A percentile compares a stretch with the other conserved stretches of the same genome.
Evolutionary conservation across 345 rosid genomes (phyloP).

Genomic region (Salix dunnii): DNA sequence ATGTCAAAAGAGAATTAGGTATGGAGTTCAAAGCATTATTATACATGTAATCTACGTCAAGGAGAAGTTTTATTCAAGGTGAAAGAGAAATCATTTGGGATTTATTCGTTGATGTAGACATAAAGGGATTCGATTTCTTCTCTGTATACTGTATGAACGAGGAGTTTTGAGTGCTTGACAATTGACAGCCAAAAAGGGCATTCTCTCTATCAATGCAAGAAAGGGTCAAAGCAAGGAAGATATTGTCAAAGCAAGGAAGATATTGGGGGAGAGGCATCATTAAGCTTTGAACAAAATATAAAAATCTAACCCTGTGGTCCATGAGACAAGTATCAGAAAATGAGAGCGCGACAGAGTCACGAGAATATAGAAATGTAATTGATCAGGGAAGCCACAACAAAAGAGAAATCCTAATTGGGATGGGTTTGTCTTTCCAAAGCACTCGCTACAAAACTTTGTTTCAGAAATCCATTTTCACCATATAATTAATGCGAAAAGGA

Average conservation of each 20-base stretch:
- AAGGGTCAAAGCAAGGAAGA: slow-evolving; percentile 22
- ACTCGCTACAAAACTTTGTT: background rate
- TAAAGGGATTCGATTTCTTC: slow-evolving; percentile 19
- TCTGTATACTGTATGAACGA: slow-evolving; percentile 9
- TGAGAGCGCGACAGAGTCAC: slow-evolving; percentile 22
- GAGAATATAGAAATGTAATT: background rate
- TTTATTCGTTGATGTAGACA: slow-evolving; percentile 25
- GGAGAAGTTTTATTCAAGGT: slow-evolving; percentile 13
- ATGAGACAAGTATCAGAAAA: slow-evolving; percentile 18
- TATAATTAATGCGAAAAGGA: background rate
- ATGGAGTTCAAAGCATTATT: background rate
- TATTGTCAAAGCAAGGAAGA: slow-evolving; percentile 12
- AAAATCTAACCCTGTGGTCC: slow-evolving; percentile 28
- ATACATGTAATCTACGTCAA: slow-evolving; percentile 7
- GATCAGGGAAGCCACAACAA: background rate
- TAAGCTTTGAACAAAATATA: background rate
- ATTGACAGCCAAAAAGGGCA: slow-evolving; percentile 18
- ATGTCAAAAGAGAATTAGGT: background rate
- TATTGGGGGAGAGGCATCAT: background rate
- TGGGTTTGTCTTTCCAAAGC: background rate
- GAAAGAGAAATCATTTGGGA: slow-evolving; percentile 12
- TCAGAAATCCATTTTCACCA: too few relatives aligned
- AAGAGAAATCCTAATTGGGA: background rate
- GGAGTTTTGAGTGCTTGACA: slow-evolving; percentile 12
- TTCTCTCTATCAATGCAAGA: slow-evolving; percentile 8